Evolutionary conservation across 2,329 filamentous ascomycete genomes (phyloP).

Genomic region (Periconia sp.): DNA sequence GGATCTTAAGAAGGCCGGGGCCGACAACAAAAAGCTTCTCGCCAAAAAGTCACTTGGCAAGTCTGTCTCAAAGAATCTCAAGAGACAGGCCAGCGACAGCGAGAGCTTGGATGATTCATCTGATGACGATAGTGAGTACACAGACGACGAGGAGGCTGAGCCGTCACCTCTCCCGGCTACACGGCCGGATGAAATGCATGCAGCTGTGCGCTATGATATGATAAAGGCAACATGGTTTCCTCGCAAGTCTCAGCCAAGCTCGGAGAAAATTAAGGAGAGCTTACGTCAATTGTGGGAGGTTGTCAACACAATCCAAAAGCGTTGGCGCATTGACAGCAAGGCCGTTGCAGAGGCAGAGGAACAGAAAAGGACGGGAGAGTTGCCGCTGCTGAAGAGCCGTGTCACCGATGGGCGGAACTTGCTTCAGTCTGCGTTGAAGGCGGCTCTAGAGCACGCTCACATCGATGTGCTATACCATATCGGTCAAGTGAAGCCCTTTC

Average conservation of each 20-base stretch:
- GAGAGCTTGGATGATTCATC: constrained; percentile 55
- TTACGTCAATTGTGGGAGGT: constrained; percentile 65
- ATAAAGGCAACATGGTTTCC: constrained; percentile 67
- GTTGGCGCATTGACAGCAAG: constrained; percentile 65
- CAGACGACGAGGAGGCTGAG: constrained; percentile 61
- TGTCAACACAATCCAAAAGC: constrained; percentile 64
- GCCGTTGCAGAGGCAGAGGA: constrained; percentile 64
- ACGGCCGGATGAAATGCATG: constrained; percentile 60
- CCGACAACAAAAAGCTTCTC: constrained; percentile 48
- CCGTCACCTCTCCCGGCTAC: constrained; percentile 60
- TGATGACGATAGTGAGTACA: constrained; percentile 58
- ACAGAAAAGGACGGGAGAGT: constrained; percentile 60
- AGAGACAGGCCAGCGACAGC: constrained; percentile 49
- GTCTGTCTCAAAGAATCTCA: constrained; percentile 25
- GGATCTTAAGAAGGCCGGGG: constrained; percentile 51
- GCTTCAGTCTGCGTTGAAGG: constrained; percentile 58
- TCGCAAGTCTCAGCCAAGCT: constrained; percentile 56
- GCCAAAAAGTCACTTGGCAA: constrained; percentile 36
- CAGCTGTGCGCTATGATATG: constrained; percentile 63
- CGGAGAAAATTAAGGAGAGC: constrained; percentile 60
- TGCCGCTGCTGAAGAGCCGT: constrained; percentile 61
- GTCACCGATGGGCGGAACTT: constrained; percentile 64
- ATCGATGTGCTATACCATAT: constrained; percentile 52
- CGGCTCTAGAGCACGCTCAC: constrained; percentile 55
- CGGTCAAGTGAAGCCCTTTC: constrained; percentile 46